phyloP scores from a whole-genome alignment of 2,329 filamentous ascomycete genomes.

The Pyricularia sp. region DNA sequence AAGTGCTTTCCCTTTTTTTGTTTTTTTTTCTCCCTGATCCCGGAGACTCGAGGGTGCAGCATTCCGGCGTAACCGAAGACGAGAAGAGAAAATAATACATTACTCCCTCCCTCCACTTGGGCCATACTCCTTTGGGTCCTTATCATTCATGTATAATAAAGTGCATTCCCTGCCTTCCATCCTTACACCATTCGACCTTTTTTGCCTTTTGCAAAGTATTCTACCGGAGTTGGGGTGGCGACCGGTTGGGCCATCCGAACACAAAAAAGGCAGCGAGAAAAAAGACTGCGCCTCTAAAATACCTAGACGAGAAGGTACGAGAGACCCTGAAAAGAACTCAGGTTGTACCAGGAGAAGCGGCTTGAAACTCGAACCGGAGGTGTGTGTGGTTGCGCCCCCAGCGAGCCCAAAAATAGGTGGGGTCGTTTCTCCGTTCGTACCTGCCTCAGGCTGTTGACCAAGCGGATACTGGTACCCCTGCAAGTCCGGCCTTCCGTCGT shows the following conservation, averaged over 20 bases:
- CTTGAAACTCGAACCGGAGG: slow-evolving; percentile 1
- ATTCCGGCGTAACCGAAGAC: neutral
- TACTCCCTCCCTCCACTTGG: neutral
- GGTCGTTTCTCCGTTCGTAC: neutral
- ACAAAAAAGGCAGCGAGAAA: neutral
- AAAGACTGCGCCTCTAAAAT: neutral
- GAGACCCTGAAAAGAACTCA: neutral
- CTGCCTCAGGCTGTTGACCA: neutral
- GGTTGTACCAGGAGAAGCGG: neutral
- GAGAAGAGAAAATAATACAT: neutral
- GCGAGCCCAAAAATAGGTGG: neutral
- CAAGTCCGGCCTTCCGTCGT: neutral
- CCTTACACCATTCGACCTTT: neutral
- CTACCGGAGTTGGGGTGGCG: neutral
- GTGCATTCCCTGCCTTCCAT: neutral
- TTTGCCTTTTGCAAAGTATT: neutral
- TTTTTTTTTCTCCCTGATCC: no score
- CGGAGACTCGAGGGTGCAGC: no score
- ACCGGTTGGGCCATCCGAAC: neutral
- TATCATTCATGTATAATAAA: neutral
- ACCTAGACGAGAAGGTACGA: neutral
- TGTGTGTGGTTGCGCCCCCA: neutral
- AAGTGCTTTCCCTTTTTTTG: no score
- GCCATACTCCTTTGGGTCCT: no score
- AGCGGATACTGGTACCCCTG: neutral